phyloP scores from a whole-genome alignment of 2,329 filamentous ascomycete genomes.

The Fusarium marasasianum region DNA sequence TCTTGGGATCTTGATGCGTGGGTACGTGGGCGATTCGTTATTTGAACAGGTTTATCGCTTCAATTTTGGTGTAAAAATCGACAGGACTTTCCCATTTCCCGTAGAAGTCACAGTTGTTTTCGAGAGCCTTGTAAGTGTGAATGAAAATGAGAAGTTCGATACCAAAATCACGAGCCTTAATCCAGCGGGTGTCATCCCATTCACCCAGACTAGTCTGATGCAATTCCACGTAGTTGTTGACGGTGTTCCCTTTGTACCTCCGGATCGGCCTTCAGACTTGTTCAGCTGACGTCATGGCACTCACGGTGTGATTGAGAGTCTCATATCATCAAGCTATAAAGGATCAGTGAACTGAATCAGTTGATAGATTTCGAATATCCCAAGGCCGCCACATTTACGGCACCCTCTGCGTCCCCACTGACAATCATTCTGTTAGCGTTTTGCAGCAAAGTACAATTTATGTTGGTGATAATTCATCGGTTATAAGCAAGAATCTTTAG shows the following conservation, averaged over 20 bases:
- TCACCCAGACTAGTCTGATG: not conserved
- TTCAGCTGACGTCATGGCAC: not conserved
- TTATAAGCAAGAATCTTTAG: no score
- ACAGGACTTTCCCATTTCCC: not conserved
- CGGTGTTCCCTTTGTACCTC: not conserved
- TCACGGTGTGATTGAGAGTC: fast-evolving
- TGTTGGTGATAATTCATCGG: no score
- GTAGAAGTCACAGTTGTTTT: conserved; percentile 1
- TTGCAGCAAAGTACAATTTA: no score
- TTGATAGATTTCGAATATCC: not conserved
- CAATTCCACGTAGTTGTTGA: no score
- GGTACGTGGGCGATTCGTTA: not conserved
- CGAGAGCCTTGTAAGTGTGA: not conserved
- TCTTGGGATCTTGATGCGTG: conserved; percentile 3
- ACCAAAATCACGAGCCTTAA: not conserved
- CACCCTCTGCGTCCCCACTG: not conserved
- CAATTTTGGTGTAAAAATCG: not conserved
- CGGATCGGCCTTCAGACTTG: not conserved
- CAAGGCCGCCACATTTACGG: not conserved
- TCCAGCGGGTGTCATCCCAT: not conserved
- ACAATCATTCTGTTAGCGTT: not conserved
- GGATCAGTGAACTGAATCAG: fast-evolving
- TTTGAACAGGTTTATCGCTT: not conserved
- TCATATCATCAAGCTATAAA: conserved; percentile 7
- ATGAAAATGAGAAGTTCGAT: conserved; percentile 10